Evolutionary conservation across 345 rosid species (phyloP).

Genomic region (Citrus reticulata): DNA sequence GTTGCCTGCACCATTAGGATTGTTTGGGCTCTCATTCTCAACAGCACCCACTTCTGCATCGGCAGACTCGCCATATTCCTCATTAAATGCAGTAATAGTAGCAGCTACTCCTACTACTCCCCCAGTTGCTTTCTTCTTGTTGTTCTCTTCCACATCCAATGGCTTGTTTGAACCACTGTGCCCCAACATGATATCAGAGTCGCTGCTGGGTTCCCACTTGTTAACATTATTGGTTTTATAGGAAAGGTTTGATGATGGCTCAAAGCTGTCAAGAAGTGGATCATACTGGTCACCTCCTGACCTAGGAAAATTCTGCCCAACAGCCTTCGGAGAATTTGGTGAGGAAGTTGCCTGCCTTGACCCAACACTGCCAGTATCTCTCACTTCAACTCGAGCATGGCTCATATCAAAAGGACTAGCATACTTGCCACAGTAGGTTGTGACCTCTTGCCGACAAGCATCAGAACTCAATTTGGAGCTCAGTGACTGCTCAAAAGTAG

Average conservation of each 20-base stretch:
- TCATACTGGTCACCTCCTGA: slow-evolving; percentile 67
- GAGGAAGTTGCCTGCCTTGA: slow-evolving; percentile 40
- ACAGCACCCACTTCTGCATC: slow-evolving; percentile 58
- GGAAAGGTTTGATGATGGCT: slow-evolving; percentile 45
- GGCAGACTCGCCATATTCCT: slow-evolving; percentile 70
- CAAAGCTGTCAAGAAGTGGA: slow-evolving; percentile 82
- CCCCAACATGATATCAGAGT: slow-evolving; percentile 38
- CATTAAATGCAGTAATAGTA: slow-evolving; percentile 38
- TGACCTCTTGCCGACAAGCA: slow-evolving; percentile 29
- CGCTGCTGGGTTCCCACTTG: slow-evolving; percentile 39
- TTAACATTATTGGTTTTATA: slow-evolving; percentile 33
- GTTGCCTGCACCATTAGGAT: slow-evolving; percentile 29
- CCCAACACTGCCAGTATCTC: slow-evolving; percentile 26
- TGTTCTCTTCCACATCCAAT: slow-evolving; percentile 58
- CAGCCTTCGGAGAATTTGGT: slow-evolving; percentile 36
- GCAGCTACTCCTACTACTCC: slow-evolving; percentile 19
- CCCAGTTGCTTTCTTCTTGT: slow-evolving; percentile 33
- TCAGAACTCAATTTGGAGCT: slow-evolving; percentile 35
- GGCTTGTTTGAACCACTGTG: slow-evolving; percentile 46
- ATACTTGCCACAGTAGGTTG: slow-evolving; percentile 17
- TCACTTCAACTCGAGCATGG: slow-evolving; percentile 31
- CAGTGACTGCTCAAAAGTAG: slow-evolving; percentile 44
- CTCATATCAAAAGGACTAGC: slow-evolving; percentile 22
- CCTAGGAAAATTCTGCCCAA: slow-evolving; percentile 26
- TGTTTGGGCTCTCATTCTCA: slow-evolving; percentile 54